Conservation (phyloP, 2,329 filamentous ascomycete species). For the Paecilomyces sp. region DNA sequence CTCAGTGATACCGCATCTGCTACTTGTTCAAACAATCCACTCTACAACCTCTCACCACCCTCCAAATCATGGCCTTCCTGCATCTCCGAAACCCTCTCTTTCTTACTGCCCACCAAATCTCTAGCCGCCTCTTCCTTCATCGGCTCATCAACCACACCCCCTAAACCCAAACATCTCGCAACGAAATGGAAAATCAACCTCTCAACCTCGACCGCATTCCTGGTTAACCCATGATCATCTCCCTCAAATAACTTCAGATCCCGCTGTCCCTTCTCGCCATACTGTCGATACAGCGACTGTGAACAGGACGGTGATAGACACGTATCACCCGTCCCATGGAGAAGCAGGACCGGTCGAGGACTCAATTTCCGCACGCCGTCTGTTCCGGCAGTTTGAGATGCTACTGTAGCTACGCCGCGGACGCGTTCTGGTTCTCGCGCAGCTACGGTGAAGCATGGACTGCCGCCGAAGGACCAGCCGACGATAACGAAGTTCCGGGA, state of each 20-base stretch:
- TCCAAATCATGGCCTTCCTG: conserved; percentile 29
- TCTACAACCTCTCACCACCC: conserved; percentile 23
- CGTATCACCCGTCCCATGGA: conserved; percentile 33
- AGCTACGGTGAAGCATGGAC: conserved; percentile 33
- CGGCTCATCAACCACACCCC: conserved; percentile 8
- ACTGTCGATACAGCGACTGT: conserved; percentile 28
- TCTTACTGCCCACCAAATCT: conserved; percentile 14
- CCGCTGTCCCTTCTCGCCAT: conserved; percentile 24
- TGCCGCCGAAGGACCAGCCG: conserved; percentile 39
- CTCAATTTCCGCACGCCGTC: conserved; percentile 22
- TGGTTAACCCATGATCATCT: conserved; percentile 37
- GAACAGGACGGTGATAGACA: conserved; percentile 28
- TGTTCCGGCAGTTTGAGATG: conserved; percentile 32
- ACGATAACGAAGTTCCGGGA: conserved; percentile 32
- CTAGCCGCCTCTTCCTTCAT: conserved; percentile 10
- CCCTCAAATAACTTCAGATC: conserved; percentile 32
- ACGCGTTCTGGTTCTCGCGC: conserved; percentile 22
- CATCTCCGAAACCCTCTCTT: conserved; percentile 23
- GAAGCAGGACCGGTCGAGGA: conserved; percentile 29
- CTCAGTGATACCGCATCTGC: background rate
- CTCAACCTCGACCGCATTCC: conserved; percentile 30
- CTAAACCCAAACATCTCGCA: conserved; percentile 24
- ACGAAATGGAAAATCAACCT: conserved; percentile 34
- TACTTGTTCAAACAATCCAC: conserved; percentile 3
- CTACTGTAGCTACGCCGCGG: conserved; percentile 32